Base-by-base conservation (phyloP, 2,329 filamentous ascomycete species). In the Ophiostoma australiae region DNA sequence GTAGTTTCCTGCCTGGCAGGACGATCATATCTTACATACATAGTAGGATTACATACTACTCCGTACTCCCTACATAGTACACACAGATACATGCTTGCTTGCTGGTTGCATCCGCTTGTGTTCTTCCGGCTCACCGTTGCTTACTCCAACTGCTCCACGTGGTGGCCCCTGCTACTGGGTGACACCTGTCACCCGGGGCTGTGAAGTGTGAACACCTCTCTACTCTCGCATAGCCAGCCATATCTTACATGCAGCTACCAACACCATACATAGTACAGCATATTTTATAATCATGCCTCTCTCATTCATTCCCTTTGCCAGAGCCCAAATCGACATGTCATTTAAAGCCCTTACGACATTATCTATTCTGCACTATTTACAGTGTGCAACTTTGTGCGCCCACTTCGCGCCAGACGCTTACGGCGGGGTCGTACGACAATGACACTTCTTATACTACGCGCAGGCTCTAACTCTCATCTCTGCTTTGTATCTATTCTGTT, bases 111-210 rank as follows among this genome's bases (percentile, higher is more conserved):
- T 20, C 44, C 52, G 52, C 52, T 58, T 58, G 52, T 58, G 8
- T 58, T 1, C 52, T 58, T 58, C 52, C 52, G 52, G 4, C 52
- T 58, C 52, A 58, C 52, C 52, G 52, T 58, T 27, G 23, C 52
- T 58, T 58, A 58, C 52, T 58, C 52, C 52, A 31, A 58, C 52
- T 27, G 23, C 5, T 58, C 52, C 52, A 58, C 52, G 52, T 58
- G 52, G 52, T 58, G 52, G 52, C 23, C 48, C 48, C 48, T 55
- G 48, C 27, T 27, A 13, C 15, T 27, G 13, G 52, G 52, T 58
- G 52, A 31, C 52, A 58, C 27, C 20, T 58, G 52, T 58, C 52
- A 58, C 8, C n/a, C 20, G 17, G 4, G 44, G 6, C 44, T 48
- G 44, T n/a, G 1, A 8, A 6, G 4, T 48, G 44, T 48, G 20